Evolutionary conservation across 2,329 filamentous ascomycete species (phyloP).

Genomic region (Aspergillus felis): DNA sequence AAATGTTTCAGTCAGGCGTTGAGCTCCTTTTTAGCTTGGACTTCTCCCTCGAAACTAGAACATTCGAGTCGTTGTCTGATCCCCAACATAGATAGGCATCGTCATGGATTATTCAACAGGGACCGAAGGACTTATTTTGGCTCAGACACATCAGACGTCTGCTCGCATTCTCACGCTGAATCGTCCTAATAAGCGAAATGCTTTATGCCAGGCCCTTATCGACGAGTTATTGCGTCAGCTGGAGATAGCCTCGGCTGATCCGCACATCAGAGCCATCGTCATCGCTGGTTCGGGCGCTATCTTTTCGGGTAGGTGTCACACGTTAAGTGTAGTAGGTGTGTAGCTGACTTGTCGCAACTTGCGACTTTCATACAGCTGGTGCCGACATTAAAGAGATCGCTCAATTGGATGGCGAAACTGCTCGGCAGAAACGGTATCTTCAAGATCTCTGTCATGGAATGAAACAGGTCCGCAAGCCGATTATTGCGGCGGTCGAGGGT

Average conservation of each 20-base stretch:
- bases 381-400: constrained; percentile 11
- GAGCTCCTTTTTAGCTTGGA: too few species aligned
- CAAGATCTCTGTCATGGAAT: constrained; percentile 7
- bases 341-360: too few species aligned
- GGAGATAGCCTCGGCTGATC: background rate
- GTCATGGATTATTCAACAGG: too few species aligned
- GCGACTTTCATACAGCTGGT: constrained; percentile 1
- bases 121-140: background rate
- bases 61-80: too few species aligned
- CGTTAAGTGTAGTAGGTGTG: too few species aligned
- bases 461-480: constrained; percentile 4
- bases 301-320: constrained; percentile 4
- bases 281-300: constrained; percentile 4
- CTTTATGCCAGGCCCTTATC: constrained; percentile 6
- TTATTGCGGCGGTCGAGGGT: constrained; percentile 8
- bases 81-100: too few species aligned
- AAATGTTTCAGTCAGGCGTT: too few species aligned
- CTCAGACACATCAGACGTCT: background rate
- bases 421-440: constrained; percentile 4
- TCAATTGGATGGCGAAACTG: constrained; percentile 1
- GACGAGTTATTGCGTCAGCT: constrained; percentile 1
- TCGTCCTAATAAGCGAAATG: constrained; percentile 7
- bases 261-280: constrained; percentile 1
- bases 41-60: too few species aligned
- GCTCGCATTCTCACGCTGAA: constrained; percentile 1